Base-by-base conservation (phyloP, 2,329 filamentous ascomycete species). In the Talaromyces pinophilus region DNA sequence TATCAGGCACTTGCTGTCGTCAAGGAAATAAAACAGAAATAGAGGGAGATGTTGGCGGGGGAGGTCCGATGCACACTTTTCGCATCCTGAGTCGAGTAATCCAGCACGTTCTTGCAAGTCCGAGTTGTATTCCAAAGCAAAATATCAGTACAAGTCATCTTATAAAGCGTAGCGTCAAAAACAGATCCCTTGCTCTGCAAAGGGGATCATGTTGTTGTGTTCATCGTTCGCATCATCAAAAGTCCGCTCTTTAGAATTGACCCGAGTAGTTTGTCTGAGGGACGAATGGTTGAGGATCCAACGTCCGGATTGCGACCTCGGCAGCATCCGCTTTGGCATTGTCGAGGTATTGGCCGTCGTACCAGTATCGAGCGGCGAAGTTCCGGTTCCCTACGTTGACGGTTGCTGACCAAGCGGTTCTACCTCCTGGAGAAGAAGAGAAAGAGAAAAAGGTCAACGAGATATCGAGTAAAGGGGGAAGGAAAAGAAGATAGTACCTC, bases 301-400 rank as follows among this genome's bases (percentile, higher is more conserved):
- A 68, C 22, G 68, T 42, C 42, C 72, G 79, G 54, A 79, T 70
- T 11, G 92, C 92, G 68, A 90, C 86, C 79, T 97, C 92, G 70
- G 93, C 92, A n/a, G 92, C 93, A 76, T 97, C 93, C 78, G 97
- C 93, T 79, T 88, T 90, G 67, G 92, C 92, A 74, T 96, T 96
- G 82, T 93, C 88, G 78, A 94, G 84, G 75, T 92, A 92, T 76
- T 92, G 88, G 68, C 92, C 92, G 78, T 96, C 93, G 80, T 96
- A 97, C 92, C 92, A 97, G 80, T 88, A 96, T 69, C 92, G 87
- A 57, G 92, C 92, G n/a, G 84, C 76, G 72, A 92, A 85, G 57
- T 81, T 84, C 61, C 84, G 81, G 63, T 88, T 89, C 71, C 86
- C 83, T 66, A 96, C 86, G n/a, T 84, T 87, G 67, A 96, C 92